These are phyloP conservation scores for Capronia epimyces DNA, from an alignment of 2,329 filamentous ascomycete genomes.

Conservation along the genomic window DNA sequence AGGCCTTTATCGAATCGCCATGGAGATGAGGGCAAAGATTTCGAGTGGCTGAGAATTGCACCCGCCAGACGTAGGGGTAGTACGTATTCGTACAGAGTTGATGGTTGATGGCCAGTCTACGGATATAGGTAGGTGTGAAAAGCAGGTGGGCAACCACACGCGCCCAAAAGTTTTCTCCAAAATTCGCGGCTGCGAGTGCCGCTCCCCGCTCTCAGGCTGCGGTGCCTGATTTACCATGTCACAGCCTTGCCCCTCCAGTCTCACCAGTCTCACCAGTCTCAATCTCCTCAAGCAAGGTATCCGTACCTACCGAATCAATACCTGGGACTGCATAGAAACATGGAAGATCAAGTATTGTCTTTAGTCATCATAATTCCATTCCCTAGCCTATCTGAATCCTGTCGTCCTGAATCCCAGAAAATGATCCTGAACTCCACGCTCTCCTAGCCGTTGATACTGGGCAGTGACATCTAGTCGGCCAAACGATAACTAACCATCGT, in stretches of 20 bases:
- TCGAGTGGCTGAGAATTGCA: neutral
- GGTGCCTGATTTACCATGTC: too few species aligned
- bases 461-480: slow-evolving; percentile 34
- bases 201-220: too few species aligned
- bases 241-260: too few species aligned
- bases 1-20: neutral
- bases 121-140: neutral
- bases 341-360: neutral
- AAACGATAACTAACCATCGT: slow-evolving; percentile 87
- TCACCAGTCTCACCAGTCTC: too few species aligned
- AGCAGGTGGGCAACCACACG: slow-evolving; percentile 12
- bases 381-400: neutral
- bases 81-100: neutral
- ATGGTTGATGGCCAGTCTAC: too few species aligned
- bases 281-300: too few species aligned
- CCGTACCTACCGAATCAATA: too few species aligned
- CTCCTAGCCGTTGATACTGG: neutral
- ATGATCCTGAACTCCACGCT: slow-evolving; percentile 11
- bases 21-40: neutral
- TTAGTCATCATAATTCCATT: slow-evolving; percentile 1
- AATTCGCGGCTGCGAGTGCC: slow-evolving; percentile 4
- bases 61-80: too few species aligned
- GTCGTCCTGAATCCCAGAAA: neutral
- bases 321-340: too few species aligned
- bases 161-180: slow-evolving; percentile 10